Conservation (phyloP, 352 stramenopile genomes). For the Phytopythium ostracodes region DNA sequence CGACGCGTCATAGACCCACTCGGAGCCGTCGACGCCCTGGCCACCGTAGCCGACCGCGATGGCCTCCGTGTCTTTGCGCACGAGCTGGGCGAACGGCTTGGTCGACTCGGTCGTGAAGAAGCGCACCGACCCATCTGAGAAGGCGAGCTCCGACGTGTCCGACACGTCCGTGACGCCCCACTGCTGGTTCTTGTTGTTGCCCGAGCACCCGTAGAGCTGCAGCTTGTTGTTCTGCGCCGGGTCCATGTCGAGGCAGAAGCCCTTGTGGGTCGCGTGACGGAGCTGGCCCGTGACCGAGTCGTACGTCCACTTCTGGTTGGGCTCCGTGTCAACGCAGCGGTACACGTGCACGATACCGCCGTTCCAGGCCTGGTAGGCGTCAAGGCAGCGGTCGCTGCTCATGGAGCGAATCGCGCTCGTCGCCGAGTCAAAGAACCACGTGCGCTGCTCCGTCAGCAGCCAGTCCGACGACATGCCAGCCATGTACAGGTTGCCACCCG, state of each 20-base stretch:
- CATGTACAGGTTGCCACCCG: slow-evolving; percentile 35
- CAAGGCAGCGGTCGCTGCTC: slow-evolving; percentile 61
- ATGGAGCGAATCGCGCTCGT: slow-evolving; percentile 59
- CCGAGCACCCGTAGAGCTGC: slow-evolving; percentile 52
- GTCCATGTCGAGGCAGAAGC: slow-evolving; percentile 61
- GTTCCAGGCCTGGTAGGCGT: slow-evolving; percentile 47
- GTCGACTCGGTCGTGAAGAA: slow-evolving; percentile 37
- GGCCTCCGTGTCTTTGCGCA: slow-evolving; percentile 20
- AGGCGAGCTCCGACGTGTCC: slow-evolving; percentile 8
- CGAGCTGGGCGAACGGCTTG: slow-evolving; percentile 35
- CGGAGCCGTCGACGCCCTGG: slow-evolving; percentile 17
- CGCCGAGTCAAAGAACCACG: slow-evolving; percentile 57
- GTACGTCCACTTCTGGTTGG: slow-evolving; percentile 68
- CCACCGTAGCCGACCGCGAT: slow-evolving; percentile 23
- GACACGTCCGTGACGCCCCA: slow-evolving; percentile 23
- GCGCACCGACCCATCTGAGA: slow-evolving; percentile 25
- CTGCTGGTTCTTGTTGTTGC: slow-evolving; percentile 54
- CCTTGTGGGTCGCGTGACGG: slow-evolving; percentile 32
- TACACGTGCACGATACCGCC: slow-evolving; percentile 53
- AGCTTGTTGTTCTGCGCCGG: slow-evolving; percentile 42
- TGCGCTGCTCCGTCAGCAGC: slow-evolving; percentile 47
- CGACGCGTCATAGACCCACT: slow-evolving; percentile 39
- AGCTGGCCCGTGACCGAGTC: slow-evolving; percentile 42
- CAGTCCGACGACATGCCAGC: slow-evolving; percentile 34
- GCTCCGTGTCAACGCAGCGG: slow-evolving; percentile 41